phyloP scores from a whole-genome alignment of 805 yeast genomes.

The Kurtzmaniella cleridarum region DNA sequence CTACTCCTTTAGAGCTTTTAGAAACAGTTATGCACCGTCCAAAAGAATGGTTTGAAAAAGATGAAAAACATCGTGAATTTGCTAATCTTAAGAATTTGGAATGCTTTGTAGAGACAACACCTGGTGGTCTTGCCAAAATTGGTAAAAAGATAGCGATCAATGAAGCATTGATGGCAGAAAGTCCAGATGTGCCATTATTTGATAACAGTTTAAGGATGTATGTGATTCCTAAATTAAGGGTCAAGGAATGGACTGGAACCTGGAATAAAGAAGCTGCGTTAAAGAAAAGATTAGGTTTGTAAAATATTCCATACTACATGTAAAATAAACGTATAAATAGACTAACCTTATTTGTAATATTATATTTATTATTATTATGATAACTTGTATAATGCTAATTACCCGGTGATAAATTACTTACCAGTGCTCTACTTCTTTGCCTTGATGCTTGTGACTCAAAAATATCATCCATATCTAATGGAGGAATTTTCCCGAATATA shows the following conservation, averaged over 20 bases:
- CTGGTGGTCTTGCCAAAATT: slow-evolving; percentile 81
- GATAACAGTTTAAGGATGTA: slow-evolving; percentile 69
- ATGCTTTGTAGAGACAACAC: slow-evolving; percentile 72
- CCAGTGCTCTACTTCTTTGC: slow-evolving; percentile 50
- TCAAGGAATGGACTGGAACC: slow-evolving; percentile 55
- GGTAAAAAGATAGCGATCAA: slow-evolving; percentile 71
- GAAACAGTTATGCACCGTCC: slow-evolving; percentile 59
- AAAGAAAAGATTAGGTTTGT: slow-evolving; percentile 25
- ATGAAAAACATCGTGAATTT: slow-evolving; percentile 53
- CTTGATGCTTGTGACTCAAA: slow-evolving; percentile 50
- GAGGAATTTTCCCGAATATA: slow-evolving; percentile 73
- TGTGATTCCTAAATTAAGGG: slow-evolving; percentile 69
- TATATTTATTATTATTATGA: too few relatives aligned
- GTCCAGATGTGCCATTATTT: slow-evolving; percentile 69
- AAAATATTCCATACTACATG: not conserved
- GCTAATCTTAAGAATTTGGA: slow-evolving; percentile 48
- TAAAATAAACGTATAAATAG: not conserved
- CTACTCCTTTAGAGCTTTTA: slow-evolving; percentile 60
- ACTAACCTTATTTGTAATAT: too few relatives aligned
- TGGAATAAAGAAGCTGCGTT: slow-evolving; percentile 65
- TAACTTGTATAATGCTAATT: slow-evolving; percentile 1
- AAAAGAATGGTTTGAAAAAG: slow-evolving; percentile 59
- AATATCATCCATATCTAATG: slow-evolving; percentile 62
- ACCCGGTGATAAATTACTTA: slow-evolving; percentile 47
- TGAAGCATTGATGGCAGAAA: slow-evolving; percentile 55